These are phyloP conservation scores for Rutstroemia sydowiana DNA, from an alignment of 2,329 filamentous ascomycete species.

Conservation along the genomic window DNA sequence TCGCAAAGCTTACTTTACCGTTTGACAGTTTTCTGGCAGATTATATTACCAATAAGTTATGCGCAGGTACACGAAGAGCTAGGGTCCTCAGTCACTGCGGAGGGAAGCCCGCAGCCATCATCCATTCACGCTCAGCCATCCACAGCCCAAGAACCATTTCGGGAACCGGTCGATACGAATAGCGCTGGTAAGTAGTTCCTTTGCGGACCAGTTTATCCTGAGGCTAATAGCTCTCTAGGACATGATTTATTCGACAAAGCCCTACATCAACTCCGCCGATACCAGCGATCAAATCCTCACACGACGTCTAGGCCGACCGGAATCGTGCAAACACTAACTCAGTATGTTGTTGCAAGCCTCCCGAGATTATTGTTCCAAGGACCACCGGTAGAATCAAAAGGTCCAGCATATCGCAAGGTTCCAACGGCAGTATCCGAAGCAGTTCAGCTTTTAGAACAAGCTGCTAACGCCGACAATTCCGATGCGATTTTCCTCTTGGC, in stretches of 20 bases:
- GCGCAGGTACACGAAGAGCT: constrained; percentile 18
- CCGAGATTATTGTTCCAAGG: constrained; percentile 58
- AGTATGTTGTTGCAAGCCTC: constrained; percentile 57
- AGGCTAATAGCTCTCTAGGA: constrained; percentile 22
- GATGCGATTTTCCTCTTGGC: constrained; percentile 87
- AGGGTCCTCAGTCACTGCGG: constrained; percentile 17
- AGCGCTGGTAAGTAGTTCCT: constrained; percentile 20
- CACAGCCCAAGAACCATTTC: constrained; percentile 22
- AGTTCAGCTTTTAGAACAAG: constrained; percentile 50
- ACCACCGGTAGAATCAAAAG: constrained; percentile 33
- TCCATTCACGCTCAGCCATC: constrained; percentile 23
- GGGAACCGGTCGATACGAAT: constrained; percentile 18
- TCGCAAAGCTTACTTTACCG: background rate
- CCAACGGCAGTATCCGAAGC: constrained; percentile 47
- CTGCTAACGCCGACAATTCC: constrained; percentile 50
- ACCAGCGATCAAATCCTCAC: constrained; percentile 25
- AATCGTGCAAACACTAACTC: constrained; percentile 45
- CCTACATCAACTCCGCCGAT: constrained; percentile 28
- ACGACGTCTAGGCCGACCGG: constrained; percentile 44
- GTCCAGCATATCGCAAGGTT: constrained; percentile 32
- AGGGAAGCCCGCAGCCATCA: constrained; percentile 23
- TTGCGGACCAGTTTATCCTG: background rate
- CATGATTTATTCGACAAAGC: constrained; percentile 31
- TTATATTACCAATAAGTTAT: constrained; percentile 16
- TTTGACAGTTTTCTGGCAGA: constrained; percentile 24